Conservation (phyloP, 1,284 basidiomycete genomes). For the Papiliotrema terrestris region DNA sequence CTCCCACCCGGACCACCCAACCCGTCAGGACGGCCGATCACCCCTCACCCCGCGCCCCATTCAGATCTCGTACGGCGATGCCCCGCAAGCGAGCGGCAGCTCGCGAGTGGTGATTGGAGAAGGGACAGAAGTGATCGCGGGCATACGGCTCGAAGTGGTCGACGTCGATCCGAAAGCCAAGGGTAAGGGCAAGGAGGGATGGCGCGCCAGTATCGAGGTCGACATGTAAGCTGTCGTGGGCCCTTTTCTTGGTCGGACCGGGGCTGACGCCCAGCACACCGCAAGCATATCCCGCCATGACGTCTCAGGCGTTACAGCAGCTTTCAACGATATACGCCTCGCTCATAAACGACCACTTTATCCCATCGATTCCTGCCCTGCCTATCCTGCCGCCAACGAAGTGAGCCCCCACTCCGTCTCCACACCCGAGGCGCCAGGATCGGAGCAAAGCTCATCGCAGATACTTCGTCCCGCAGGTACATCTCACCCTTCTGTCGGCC, state of each 20-base stretch:
- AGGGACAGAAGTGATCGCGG: constrained; percentile 45
- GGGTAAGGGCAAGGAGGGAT: constrained; percentile 19
- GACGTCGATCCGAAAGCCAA: constrained; percentile 19
- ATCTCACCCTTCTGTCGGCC: constrained; percentile 39
- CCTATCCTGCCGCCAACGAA: constrained; percentile 40
- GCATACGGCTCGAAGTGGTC: constrained; percentile 44
- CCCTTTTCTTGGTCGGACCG: background rate
- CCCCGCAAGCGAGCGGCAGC: constrained; percentile 45
- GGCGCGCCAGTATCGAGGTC: constrained; percentile 43
- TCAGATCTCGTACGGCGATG: constrained; percentile 39
- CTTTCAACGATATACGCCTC: constrained; percentile 36
- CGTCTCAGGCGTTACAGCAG: constrained; percentile 17
- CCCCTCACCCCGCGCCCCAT: constrained; percentile 36
- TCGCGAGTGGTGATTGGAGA: constrained; percentile 36
- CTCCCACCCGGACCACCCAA: constrained; percentile 31
- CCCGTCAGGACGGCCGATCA: constrained; percentile 37
- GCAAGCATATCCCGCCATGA: constrained; percentile 39
- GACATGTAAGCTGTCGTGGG: constrained; percentile 48
- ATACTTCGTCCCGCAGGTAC: constrained; percentile 44
- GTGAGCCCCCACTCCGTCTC: constrained; percentile 11
- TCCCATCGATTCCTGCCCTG: constrained; percentile 40
- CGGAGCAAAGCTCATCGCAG: constrained; percentile 7
- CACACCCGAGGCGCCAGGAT: no score
- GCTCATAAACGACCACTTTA: constrained; percentile 40
- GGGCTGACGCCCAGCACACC: constrained; percentile 30